Evolutionary conservation across 192 early-diverging fungal genomes (phyloP), one percentile per base, ranked within the genome.

Genomic region (Podila horticola): DNA sequence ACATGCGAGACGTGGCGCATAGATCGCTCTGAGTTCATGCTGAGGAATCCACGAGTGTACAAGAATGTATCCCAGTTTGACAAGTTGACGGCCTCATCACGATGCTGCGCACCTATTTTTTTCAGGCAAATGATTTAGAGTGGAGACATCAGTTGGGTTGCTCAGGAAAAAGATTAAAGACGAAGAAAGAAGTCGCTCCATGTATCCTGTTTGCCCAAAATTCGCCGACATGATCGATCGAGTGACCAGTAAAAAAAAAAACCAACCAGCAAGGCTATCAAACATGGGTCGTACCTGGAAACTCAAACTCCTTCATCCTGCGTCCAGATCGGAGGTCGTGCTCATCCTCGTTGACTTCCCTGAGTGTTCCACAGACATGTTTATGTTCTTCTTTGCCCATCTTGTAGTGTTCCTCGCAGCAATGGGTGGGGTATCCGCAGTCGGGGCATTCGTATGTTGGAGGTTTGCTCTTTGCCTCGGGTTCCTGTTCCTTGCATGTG

Each of bases 351-450:
- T 93, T 93, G 50, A 88, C 85, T 83, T 93, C 90, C 60, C 90
- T 85, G 58, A 95, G 81, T 20, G 84, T 82, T 13, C 68, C 68
- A 76, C 93, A 93, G 34, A 88, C 67, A 72, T 92, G 83, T 29
- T 77, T 75, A 75, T 91, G 88, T 30, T 89, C 84, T 36, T 73
- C 75, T 57, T 82, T 86, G 58, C 89, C 93, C 64, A 83, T 76
- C 26, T 74, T 63, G 87, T 92, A 93, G 76, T 94, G 93, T 72
- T 89, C 83, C 57, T 87, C 82, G 69, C 86, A 87, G 73, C 93
- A 94, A 74, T 94, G 92, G 31, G 92, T 94, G 55, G 93, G 93
- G 67, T 91, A 93, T 45, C 93, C 93, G 77, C 93, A 94, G 66
- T 90, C 87, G 19, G 92, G 91, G 72, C 93, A 94, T 72, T 93